These are phyloP conservation scores for Suillus plorans DNA, from an alignment of 768 basidiomycete genomes.

Conservation along the genomic window DNA sequence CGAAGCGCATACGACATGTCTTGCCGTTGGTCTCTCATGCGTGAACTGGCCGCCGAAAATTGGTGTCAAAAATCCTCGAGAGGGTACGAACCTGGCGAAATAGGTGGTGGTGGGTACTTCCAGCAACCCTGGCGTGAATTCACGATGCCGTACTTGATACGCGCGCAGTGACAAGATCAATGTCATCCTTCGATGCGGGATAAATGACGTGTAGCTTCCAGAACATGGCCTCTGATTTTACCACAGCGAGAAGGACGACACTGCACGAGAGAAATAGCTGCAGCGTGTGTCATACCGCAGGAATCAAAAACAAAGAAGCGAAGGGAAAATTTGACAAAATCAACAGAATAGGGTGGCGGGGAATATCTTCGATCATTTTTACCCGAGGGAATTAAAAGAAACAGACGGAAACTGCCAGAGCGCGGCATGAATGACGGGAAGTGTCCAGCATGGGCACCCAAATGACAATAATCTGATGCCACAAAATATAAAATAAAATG, in stretches of 20 bases:
- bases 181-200: constrained; percentile 22
- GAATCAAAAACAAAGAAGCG: constrained; percentile 12
- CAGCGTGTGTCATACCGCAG: constrained; percentile 17
- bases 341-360: constrained; percentile 19
- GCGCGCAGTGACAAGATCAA: constrained; percentile 6
- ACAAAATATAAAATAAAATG: not conserved
- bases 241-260: constrained; percentile 56
- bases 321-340: constrained; percentile 9
- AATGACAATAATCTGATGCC: not conserved
- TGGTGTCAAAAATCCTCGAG: constrained; percentile 14
- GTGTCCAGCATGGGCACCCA: not conserved
- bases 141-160: constrained; percentile 14
- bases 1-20: not conserved
- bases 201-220: constrained; percentile 63
- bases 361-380: constrained; percentile 8
- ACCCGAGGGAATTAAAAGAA: constrained; percentile 22
- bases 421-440: not conserved
- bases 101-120: constrained; percentile 14
- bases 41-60: constrained; percentile 2
- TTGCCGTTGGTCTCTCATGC: not conserved
- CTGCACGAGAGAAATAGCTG: constrained; percentile 26
- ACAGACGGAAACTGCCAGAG: constrained; percentile 16
- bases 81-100: constrained; percentile 17
- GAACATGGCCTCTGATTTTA: constrained; percentile 50
- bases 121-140: constrained; percentile 15